Evolutionary conservation across 371 early-diverging fungal genomes (phyloP).

Genomic region (Racocetra persica): DNA sequence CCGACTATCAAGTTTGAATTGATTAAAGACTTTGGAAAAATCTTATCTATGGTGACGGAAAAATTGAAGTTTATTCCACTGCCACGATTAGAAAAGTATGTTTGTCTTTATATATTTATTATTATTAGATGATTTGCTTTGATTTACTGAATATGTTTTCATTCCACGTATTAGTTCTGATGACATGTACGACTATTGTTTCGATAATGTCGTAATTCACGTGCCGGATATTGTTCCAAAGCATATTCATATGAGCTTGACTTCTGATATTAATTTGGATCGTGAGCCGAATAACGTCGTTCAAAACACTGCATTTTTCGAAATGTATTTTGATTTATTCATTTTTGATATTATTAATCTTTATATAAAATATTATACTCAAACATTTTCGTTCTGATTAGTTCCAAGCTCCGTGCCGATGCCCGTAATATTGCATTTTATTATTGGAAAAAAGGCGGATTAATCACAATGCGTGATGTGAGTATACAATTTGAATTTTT

Average conservation of each 20-base stretch:
- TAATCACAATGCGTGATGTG: constrained; percentile 45
- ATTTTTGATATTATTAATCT: not conserved
- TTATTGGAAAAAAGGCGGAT: constrained; percentile 48
- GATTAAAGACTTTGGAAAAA: constrained; percentile 52
- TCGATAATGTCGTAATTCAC: constrained; percentile 57
- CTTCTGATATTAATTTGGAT: constrained; percentile 51
- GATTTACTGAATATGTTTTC: not conserved
- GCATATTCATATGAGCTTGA: constrained; percentile 51
- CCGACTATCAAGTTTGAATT: constrained; percentile 57
- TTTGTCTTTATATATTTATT: not conserved
- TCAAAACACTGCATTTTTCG: constrained; percentile 44
- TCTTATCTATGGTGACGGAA: constrained; percentile 51
- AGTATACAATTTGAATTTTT: constrained; percentile 6
- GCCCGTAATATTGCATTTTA: constrained; percentile 51
- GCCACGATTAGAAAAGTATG: constrained; percentile 48
- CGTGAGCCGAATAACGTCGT: constrained; percentile 40
- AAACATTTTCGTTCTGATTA: not conserved
- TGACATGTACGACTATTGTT: constrained; percentile 50
- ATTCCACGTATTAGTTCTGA: constrained; percentile 48
- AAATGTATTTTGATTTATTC: constrained; percentile 15
- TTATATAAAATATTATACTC: not conserved
- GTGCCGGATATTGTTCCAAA: constrained; percentile 53
- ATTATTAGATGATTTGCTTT: not conserved
- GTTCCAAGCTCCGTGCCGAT: constrained; percentile 47
- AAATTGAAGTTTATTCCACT: constrained; percentile 53